Evolutionary conservation across 2,329 filamentous ascomycete species (phyloP).

Genomic region (Arthrinium phaeospermum): DNA sequence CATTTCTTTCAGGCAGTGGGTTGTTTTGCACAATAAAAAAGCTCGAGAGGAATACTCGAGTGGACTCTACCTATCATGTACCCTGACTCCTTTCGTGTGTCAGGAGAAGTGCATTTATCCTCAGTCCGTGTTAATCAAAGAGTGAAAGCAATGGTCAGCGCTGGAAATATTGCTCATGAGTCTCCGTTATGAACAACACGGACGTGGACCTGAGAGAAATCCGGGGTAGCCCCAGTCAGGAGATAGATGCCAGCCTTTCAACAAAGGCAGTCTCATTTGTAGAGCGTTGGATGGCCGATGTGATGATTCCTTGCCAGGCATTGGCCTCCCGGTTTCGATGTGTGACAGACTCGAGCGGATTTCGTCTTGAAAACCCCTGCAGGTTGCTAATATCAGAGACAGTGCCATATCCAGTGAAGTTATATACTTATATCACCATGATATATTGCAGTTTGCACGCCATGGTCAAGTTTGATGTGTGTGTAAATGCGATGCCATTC

Average conservation of each 20-base stretch:
- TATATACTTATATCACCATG: not conserved
- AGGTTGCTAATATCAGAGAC: not conserved
- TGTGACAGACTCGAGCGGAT: not conserved
- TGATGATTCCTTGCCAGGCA: not conserved
- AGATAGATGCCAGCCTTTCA: not conserved
- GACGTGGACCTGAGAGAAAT: not conserved
- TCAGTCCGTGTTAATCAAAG: not conserved
- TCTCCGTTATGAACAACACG: not conserved
- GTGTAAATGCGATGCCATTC: constrained; percentile 19
- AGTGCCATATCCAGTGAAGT: not conserved
- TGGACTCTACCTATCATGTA: not conserved
- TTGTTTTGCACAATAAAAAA: not conserved
- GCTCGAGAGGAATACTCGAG: not conserved
- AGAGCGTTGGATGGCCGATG: not conserved
- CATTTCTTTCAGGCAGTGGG: not conserved
- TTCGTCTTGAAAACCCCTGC: not conserved
- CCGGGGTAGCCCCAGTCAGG: not conserved
- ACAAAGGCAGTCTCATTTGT: not conserved
- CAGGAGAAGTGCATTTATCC: no score
- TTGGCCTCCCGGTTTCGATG: not conserved
- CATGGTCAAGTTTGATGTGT: not conserved
- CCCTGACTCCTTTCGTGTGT: not conserved
- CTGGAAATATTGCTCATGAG: not conserved
- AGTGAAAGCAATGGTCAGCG: not conserved
- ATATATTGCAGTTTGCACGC: not conserved